Evolutionary conservation across 805 yeast species (phyloP).

Genomic region (Ogataea trehalophila): DNA sequence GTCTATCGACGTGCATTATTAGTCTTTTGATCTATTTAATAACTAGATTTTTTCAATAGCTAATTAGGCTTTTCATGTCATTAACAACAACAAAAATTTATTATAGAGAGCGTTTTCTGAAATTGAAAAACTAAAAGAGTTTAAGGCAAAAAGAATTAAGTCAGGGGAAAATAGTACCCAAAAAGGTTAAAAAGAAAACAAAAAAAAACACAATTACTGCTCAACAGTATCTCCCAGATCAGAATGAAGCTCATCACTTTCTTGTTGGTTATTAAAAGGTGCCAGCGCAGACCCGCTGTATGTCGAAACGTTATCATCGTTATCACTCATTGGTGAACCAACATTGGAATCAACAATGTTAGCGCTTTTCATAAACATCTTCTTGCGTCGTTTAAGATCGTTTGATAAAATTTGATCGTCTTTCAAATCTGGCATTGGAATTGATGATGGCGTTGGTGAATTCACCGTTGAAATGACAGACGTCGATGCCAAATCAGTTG

Average conservation of each 20-base stretch:
- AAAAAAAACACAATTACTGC: no score
- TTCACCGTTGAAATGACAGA: neutral
- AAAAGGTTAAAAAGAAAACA: neutral
- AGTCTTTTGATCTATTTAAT: no score
- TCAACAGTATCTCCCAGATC: slow-evolving; percentile 3
- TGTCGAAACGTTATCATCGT: slow-evolving; percentile 29
- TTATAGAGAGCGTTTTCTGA: no score
- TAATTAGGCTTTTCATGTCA: no score
- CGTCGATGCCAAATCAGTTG: neutral
- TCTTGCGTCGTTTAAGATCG: slow-evolving; percentile 19
- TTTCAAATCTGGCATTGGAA: neutral
- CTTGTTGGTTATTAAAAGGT: slow-evolving; percentile 10
- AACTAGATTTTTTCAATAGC: no score
- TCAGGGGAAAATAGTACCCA: no score
- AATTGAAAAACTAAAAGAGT: no score
- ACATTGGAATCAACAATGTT: slow-evolving; percentile 19
- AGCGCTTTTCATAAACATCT: slow-evolving; percentile 11
- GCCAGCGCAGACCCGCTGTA: slow-evolving; percentile 26
- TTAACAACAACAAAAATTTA: no score
- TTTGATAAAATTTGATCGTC: slow-evolving; percentile 4
- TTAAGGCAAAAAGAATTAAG: no score
- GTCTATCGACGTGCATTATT: no score
- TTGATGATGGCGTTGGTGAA: neutral
- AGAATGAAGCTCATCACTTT: slow-evolving; percentile 12
- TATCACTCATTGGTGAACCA: slow-evolving; percentile 28